Evolutionary conservation across 805 yeast species (phyloP).

Genomic region (Teunomyces pallodes): DNA sequence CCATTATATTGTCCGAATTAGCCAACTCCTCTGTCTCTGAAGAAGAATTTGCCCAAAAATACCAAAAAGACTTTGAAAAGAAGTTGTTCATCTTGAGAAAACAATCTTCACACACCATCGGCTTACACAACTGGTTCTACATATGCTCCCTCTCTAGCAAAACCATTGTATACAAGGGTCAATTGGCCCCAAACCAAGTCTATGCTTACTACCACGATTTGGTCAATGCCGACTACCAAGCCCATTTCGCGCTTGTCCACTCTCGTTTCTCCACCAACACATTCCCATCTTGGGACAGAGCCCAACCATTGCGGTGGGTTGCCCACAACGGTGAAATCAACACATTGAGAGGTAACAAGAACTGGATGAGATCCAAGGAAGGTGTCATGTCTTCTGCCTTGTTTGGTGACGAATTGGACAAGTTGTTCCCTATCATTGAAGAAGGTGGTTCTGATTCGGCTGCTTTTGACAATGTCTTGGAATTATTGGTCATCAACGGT

Average conservation of each 20-base stretch:
- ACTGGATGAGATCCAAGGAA: constrained; percentile 99
- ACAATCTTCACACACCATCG: constrained; percentile 86
- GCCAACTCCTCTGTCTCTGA: constrained; percentile 22
- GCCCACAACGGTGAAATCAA: constrained; percentile 99
- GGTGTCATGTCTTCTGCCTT: constrained; percentile 88
- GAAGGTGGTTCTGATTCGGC: constrained; percentile 99
- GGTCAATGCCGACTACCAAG: constrained; percentile 86
- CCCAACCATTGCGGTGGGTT: constrained; percentile 95
- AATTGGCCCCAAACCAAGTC: constrained; percentile 93
- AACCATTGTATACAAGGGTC: constrained; percentile 96
- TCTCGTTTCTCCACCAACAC: constrained; percentile 97
- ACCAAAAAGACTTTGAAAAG: constrained; percentile 71
- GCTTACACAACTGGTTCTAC: constrained; percentile 96
- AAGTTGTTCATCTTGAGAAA: constrained; percentile 84
- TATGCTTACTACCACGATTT: constrained; percentile 93
- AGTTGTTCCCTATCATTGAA: constrained; percentile 90
- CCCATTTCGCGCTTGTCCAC: constrained; percentile 94
- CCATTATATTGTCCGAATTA: constrained; percentile 60
- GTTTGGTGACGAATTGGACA: constrained; percentile 89
- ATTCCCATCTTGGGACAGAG: constrained; percentile 99
- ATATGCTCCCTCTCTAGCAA: constrained; percentile 87
- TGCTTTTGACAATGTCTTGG: constrained; percentile 93
- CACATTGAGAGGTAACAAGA: constrained; percentile 95
- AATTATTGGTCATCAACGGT: constrained; percentile 87
- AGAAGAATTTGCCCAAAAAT: constrained; percentile 54